Evolutionary conservation across 2,329 filamentous ascomycete species (phyloP), one percentile per base, ranked within the genome.

Genomic region (Hypomyces rosellus): DNA sequence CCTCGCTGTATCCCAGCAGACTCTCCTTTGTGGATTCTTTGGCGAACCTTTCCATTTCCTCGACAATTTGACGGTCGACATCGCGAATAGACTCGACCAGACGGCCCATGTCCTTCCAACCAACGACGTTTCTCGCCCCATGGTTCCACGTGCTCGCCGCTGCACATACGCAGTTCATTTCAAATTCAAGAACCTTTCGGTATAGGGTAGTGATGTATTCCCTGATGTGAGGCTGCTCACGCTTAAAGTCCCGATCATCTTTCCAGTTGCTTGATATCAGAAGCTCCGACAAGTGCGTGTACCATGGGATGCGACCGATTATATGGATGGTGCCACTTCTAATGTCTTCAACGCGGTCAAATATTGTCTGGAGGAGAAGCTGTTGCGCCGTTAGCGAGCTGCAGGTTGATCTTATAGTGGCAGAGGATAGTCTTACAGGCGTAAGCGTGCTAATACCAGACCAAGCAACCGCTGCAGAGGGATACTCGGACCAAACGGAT

Each of bases 131-230:
- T 48, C 64, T 65, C 3, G 65, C 67, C 1, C 61, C 66, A 22
- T 61, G 57, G 44, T 69, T 69, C 65, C 66, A 69, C 11, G 63
- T 60, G 51, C 65, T 66, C 3, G 66, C 67, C 14, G 66, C 58
- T 5, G 68, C 68, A 51, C 67, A 70, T 9, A 70, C 63, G 55
- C 64, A 66, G 47, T 69, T 69, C 68, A 70, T 70, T 56, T 70
- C 66, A 47, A 67, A 65, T 50, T 70, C 68, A 22, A 70, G 60
- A 4, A 69, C 58, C 13, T 55, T 58, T 16, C 64, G 61, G 54
- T 65, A 68, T 5, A 69, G 53, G 4, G 54, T 54, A 1, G 63
- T 18, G 9, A 69, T 49, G 8, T 50, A 51, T 9, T 63, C 62
- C 3, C 55, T 59, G 5, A 56, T 40, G 3, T 56, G 47, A 2